Evolutionary conservation across 257 asterid species (phyloP).

Genomic region (Cinchona pubescens): DNA sequence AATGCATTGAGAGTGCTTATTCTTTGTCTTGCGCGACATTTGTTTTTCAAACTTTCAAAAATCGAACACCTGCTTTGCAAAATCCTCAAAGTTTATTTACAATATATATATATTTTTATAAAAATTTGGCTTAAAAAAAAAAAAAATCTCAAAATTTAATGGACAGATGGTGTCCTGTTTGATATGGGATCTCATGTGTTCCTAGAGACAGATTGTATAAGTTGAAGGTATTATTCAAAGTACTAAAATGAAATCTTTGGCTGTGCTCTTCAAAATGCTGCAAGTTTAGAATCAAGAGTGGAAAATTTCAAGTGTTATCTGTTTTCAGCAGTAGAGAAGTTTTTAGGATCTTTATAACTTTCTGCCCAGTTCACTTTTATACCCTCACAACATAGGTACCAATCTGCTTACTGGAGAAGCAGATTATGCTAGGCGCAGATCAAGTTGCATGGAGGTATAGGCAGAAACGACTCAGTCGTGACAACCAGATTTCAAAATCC

Average conservation of each 20-base stretch:
- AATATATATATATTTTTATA: too few relatives aligned
- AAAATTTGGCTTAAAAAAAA: too few relatives aligned
- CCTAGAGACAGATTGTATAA: too few relatives aligned
- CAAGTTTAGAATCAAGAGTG: not conserved
- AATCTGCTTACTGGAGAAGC: conserved; percentile 78
- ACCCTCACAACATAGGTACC: conserved; percentile 43
- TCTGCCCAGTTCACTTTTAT: not conserved
- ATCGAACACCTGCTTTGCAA: not conserved
- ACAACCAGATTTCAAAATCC: not conserved
- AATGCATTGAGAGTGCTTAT: not conserved
- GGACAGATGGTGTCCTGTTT: not conserved
- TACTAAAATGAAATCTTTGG: too few relatives aligned
- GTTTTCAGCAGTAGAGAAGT: not conserved
- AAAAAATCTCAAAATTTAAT: too few relatives aligned
- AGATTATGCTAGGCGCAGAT: conserved; percentile 55
- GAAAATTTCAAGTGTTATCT: not conserved
- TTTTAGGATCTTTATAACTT: not conserved
- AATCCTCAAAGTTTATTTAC: too few relatives aligned
- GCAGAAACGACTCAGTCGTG: conserved; percentile 57
- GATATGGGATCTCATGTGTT: too few relatives aligned
- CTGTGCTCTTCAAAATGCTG: not conserved
- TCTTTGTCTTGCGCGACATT: not conserved
- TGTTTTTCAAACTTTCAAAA: not conserved
- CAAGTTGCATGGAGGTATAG: conserved; percentile 86
- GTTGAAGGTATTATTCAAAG: not conserved